Conservation (phyloP, 1,284 basidiomycete species). For the Thelephora terrestris region DNA sequence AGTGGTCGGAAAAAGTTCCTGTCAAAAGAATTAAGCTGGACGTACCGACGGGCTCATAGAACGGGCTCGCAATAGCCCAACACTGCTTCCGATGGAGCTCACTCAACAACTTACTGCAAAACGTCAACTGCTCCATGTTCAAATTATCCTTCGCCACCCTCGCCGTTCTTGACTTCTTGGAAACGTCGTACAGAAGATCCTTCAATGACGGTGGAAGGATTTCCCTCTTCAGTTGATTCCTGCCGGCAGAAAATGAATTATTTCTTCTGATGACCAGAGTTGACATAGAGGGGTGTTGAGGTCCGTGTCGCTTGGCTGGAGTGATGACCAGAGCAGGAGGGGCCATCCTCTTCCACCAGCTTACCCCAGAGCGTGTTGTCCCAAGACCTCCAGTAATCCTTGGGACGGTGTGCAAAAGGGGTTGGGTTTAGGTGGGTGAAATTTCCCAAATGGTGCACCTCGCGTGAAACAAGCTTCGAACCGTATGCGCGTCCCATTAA, state of each 20-base stretch:
- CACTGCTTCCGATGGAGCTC: slow-evolving; percentile 80
- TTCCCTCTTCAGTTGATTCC: slow-evolving; percentile 88
- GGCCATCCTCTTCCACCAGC: too few relatives aligned
- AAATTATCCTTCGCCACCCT: slow-evolving; percentile 58
- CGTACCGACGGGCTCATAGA: slow-evolving; percentile 89
- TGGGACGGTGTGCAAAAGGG: too few relatives aligned
- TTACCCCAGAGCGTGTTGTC: too few relatives aligned
- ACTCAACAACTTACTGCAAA: slow-evolving; percentile 65
- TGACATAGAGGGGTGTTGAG: slow-evolving; percentile 63
- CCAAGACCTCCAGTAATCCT: too few relatives aligned
- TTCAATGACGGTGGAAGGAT: slow-evolving; percentile 93
- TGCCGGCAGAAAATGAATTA: slow-evolving; percentile 41
- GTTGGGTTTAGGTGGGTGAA: too few relatives aligned
- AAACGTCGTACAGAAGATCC: slow-evolving; percentile 78
- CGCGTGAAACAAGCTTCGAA: too few relatives aligned
- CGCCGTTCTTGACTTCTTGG: slow-evolving; percentile 56
- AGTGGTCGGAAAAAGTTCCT: neutral
- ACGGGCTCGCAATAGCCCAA: slow-evolving; percentile 67
- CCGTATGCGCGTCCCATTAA: too few relatives aligned
- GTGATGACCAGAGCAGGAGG: slow-evolving; percentile 16
- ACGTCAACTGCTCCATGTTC: slow-evolving; percentile 81
- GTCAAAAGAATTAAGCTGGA: neutral
- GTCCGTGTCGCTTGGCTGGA: neutral
- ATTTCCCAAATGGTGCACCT: too few relatives aligned
- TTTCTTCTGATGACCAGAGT: slow-evolving; percentile 71